These are phyloP conservation scores for Jacaranda mimosifolia DNA, from an alignment of 257 asterid genomes.

Conservation along the genomic window DNA sequence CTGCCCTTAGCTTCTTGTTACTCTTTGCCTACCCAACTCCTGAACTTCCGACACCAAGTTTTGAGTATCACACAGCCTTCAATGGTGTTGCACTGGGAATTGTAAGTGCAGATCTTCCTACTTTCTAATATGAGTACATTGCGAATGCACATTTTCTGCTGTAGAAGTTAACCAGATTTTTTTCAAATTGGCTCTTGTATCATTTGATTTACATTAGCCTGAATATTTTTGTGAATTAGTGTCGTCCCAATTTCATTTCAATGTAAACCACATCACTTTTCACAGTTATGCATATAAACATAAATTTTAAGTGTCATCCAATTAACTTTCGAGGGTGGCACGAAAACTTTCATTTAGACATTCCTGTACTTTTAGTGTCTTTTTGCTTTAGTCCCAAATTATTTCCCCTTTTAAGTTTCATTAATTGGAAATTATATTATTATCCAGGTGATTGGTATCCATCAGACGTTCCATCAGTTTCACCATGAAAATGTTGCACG, in stretches of 20 bases:
- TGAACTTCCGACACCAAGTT: slow-evolving; percentile 90
- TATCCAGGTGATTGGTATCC: slow-evolving; percentile 85
- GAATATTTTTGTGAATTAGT: neutral
- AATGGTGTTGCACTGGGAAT: slow-evolving; percentile 92
- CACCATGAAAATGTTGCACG: slow-evolving; percentile 86
- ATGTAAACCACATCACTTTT: neutral
- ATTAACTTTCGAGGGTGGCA: neutral
- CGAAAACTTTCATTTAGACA: neutral
- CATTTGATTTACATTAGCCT: neutral
- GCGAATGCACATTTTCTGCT: slow-evolving; percentile 24
- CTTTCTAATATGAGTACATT: neutral
- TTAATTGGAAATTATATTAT: slow-evolving; percentile 30
- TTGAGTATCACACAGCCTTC: slow-evolving; percentile 92
- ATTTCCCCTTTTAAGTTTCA: neutral
- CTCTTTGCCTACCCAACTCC: slow-evolving; percentile 99
- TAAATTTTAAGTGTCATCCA: neutral
- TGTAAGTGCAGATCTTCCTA: slow-evolving; percentile 61
- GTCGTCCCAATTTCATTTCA: slow-evolving; percentile 10
- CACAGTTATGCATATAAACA: neutral
- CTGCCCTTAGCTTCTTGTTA: slow-evolving; percentile 78
- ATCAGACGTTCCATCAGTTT: slow-evolving; percentile 88
- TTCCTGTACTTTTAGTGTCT: neutral
- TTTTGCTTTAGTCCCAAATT: neutral
- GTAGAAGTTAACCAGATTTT: slow-evolving; percentile 11
- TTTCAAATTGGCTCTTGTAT: neutral